Evolutionary conservation across 106 monocot genomes (phyloP).

Genomic region (Alisma plantagoaquatica): DNA sequence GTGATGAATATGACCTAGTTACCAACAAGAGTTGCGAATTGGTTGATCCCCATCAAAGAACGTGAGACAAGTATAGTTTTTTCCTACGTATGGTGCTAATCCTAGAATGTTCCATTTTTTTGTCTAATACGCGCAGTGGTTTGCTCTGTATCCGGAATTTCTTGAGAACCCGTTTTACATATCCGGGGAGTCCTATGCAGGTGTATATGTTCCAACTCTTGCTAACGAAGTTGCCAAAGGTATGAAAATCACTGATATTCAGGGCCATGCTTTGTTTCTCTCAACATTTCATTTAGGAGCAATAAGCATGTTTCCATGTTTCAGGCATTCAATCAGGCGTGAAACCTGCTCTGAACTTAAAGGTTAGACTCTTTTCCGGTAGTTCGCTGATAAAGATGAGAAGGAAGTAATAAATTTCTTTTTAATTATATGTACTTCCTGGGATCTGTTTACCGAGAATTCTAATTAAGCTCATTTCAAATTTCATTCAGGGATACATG

Average conservation of each 20-base stretch:
- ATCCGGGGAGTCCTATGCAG: constrained; percentile 79
- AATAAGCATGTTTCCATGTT: too few species aligned
- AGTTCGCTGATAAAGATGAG: background rate
- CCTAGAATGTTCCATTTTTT: background rate
- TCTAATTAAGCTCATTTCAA: background rate
- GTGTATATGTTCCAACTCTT: constrained; percentile 76
- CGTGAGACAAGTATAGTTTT: background rate
- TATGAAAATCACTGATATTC: constrained; percentile 7
- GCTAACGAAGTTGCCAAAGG: constrained; percentile 60
- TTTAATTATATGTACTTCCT: too few species aligned
- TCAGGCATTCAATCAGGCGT: constrained; percentile 45
- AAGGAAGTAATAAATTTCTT: background rate
- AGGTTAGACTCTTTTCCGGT: constrained; percentile 44
- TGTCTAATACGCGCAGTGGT: constrained; percentile 44
- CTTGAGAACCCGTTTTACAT: constrained; percentile 62
- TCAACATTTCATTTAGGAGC: too few species aligned
- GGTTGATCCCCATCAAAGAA: too few species aligned
- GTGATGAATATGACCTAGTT: too few species aligned
- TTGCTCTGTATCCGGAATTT: constrained; percentile 63
- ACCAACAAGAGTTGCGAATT: too few species aligned
- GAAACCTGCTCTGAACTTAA: constrained; percentile 62
- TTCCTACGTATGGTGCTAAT: background rate
- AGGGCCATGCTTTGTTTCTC: too few species aligned
- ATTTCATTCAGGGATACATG: constrained; percentile 69
- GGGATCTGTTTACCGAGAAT: too few species aligned